Base-by-base conservation (phyloP, 192 early-diverging fungal genomes). In the Entomortierella lignicola region DNA sequence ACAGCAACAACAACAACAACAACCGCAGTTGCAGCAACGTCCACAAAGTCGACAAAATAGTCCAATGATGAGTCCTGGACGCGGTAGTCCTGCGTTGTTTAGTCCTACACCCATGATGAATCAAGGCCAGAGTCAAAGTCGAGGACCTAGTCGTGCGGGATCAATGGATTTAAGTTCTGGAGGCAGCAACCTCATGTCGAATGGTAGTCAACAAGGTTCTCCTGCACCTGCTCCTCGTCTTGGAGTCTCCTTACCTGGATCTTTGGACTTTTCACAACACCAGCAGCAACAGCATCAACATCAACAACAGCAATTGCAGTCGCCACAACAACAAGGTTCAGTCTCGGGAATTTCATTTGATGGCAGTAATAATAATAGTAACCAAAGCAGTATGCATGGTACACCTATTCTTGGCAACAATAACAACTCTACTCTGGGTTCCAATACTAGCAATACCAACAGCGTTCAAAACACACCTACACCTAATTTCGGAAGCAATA, bases 31-130 rank as follows among this genome's bases (percentile, higher is more conserved):
- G 7, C 71, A 72, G 15, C 71, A 65, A 7, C 61, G 58, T 13
- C 72, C 66, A 8, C 71, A 72, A 43, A 55, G 60, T 12, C 71
- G 60, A 18, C 63, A 65, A 23, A 74, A 66, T 15, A 74, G 72
- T 21, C 71, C 72, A 20, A 66, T 66, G 63, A 74, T 66, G 71
- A 73, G 71, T 26, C 71, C 71, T 37, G 71, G 71, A 8, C 63
- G 57, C 51, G 25, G 32, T 8, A 74, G 63, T n/a, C 63, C 72
- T n/a, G 72, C 72, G 1, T 61, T 74, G 63, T 74, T 74, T 47
- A 74, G 72, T 30, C 72, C 72, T 2, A 65, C 72, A 21, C 64
- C 72, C 0, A 34, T 61, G 47, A 58, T 53, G 42, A 64, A 32
- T 12, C 70, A 41, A 25, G 4, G 31, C 13, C 47, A 44, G 18